Percentiles rank a stretch among this genome's conserved stretches.
Conservation (phyloP, 352 stramenopile genomes). For the Phytopythium helicoides region DNA sequence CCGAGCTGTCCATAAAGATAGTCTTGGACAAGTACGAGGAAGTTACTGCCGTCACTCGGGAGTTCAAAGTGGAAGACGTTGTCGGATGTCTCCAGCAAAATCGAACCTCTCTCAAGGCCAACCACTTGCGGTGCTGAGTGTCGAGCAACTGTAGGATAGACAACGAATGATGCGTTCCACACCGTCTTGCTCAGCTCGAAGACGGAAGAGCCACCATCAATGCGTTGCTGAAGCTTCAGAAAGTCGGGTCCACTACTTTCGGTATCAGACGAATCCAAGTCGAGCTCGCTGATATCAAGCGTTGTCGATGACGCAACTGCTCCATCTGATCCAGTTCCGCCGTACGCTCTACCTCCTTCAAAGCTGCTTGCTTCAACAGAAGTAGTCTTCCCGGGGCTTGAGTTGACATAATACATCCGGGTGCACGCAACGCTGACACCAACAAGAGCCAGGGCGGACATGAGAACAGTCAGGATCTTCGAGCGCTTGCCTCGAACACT, state of each 20-base stretch:
- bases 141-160: constrained; percentile 67
- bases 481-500: constrained; percentile 4
- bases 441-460: constrained; percentile 11
- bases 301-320: neutral
- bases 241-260: constrained; percentile 4
- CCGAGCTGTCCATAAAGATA: constrained; percentile 46
- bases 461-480: constrained; percentile 12
- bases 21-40: constrained; percentile 54
- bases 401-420: neutral
- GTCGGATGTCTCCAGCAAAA: constrained; percentile 57
- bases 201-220: constrained; percentile 15
- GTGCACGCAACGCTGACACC: constrained; percentile 14
- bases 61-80: constrained; percentile 73
- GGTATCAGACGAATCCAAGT: constrained; percentile 2
- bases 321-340: neutral
- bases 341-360: neutral
- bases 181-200: constrained; percentile 57
- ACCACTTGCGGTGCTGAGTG: constrained; percentile 36
- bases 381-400: neutral
- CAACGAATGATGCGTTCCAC: constrained; percentile 68
- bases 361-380: neutral
- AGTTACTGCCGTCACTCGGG: constrained; percentile 18
- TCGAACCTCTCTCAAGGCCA: constrained; percentile 45
- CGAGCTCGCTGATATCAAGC: constrained; percentile 5
- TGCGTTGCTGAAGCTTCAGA: neutral